Percentiles rank a stretch among this genome's conserved stretches.
Evolutionary conservation across 1,139 yeast genomes (phyloP).

Genomic region (Chernovozyma aurita): DNA sequence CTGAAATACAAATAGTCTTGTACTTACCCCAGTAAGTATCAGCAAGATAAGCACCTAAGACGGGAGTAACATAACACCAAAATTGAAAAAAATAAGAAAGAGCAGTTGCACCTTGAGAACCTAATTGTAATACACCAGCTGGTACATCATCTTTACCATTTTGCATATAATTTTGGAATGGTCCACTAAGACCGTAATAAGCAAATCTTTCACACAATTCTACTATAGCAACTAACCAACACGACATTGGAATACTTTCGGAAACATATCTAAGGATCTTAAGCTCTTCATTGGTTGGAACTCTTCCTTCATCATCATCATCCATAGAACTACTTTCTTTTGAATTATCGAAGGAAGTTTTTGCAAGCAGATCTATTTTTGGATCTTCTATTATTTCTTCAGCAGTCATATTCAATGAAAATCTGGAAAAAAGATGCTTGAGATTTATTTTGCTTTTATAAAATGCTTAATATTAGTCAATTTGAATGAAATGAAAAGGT

Average conservation of each 20-base stretch:
- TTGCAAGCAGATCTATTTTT: no score
- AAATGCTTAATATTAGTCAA: no score
- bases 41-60: conserved; percentile 71
- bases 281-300: conserved; percentile 37
- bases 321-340: no score
- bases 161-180: conserved; percentile 78
- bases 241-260: conserved; percentile 37
- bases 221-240: conserved; percentile 73
- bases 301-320: conserved; percentile 24
- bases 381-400: no score
- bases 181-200: conserved; percentile 76
- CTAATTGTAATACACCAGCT: conserved; percentile 59
- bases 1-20: conserved; percentile 60
- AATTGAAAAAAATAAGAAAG: conserved; percentile 74
- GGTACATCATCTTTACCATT: conserved; percentile 41
- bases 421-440: no score
- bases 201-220: conserved; percentile 82
- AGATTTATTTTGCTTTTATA: no score
- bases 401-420: no score
- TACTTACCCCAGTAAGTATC: conserved; percentile 74
- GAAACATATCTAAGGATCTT: conserved; percentile 39
- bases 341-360: no score
- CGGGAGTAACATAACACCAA: conserved; percentile 80
- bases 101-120: conserved; percentile 67
- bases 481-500: no score